Base-by-base conservation (phyloP, 2,329 filamentous ascomycete genomes). In the Exophiala sideris region DNA sequence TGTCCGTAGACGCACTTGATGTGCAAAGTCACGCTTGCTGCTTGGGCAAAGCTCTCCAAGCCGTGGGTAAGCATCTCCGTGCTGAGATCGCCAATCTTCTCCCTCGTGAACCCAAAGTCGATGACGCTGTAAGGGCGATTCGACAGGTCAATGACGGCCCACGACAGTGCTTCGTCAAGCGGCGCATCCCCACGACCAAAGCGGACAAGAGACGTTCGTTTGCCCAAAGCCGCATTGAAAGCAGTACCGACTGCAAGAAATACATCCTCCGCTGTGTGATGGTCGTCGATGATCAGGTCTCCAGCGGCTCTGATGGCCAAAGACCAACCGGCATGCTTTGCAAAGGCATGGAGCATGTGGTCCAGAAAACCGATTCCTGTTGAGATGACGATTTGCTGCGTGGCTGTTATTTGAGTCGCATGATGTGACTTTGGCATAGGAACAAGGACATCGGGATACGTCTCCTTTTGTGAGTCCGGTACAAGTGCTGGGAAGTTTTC, bases 1-100 rank as follows among this genome's bases (percentile, higher is more conserved):
- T 88, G 83, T 48, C 94, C 94, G 60, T 90, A 83, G 52, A 96
- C 74, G 73, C 89, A 95, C 74, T 96, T 90, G 55, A 99, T 89
- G 76, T 99, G 94, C 68, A 97, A 76, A n/a, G 94, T 99, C 49
- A 96, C 80, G 21, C 90, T 86, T 3, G 91, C 90, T 8, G 84
- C 89, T 76, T 95, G 88, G 39, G 92, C 91, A 73, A 96, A 99
- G 76, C 88, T 94, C 78, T 95, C 85, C 68, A 99, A 73, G 64
- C 91, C 95, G 77, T 99, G 94, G 42, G 92, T 91, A 39, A 99
- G 85, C 94, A 99, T 99, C 80, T 99, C 92, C 65, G 85, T 88
- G 76, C 87, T 92, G 63, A 99, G 77, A 68, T 94, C 89, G 53
- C 94, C 94, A 66, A 99, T 89, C 80, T 89, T 95, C 78, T 97